phyloP scores from a whole-genome alignment of 2,329 filamentous ascomycete genomes.

The Ascochyta clinopodiicola region DNA sequence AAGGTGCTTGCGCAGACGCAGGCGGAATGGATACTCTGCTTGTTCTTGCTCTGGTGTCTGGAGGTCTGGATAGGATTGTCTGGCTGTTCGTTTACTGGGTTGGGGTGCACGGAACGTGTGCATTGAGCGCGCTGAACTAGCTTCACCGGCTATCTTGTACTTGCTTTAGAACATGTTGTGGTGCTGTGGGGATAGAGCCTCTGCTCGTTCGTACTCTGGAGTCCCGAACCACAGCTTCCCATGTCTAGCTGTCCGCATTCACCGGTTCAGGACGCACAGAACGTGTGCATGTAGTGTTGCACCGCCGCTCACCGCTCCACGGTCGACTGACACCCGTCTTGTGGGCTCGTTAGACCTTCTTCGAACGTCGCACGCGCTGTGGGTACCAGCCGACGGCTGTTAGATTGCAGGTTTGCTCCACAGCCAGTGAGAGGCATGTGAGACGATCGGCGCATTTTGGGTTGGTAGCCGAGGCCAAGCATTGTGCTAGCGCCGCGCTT shows the following conservation, averaged over 20 bases:
- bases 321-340: slow-evolving; percentile 4
- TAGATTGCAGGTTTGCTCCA: slow-evolving; percentile 11
- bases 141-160: too few species aligned
- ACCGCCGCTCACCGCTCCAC: slow-evolving; percentile 11
- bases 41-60: too few species aligned
- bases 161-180: too few species aligned
- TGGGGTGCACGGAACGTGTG: too few species aligned
- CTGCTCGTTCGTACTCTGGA: too few species aligned
- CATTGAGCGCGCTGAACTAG: too few species aligned
- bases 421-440: slow-evolving; percentile 4
- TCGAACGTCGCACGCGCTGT: slow-evolving; percentile 4
- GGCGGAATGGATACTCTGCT: too few species aligned
- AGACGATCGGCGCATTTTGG: not conserved
- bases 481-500: not conserved
- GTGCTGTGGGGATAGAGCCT: too few species aligned
- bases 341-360: slow-evolving; percentile 15
- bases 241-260: not conserved
- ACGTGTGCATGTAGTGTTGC: slow-evolving; percentile 8
- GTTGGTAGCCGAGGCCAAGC: slow-evolving; percentile 4
- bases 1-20: too few species aligned
- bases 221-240: not conserved
- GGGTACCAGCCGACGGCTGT: slow-evolving; percentile 4
- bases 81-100: too few species aligned
- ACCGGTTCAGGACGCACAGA: not conserved
- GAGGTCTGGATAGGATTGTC: too few species aligned